Percentiles rank a stretch among this genome's conserved stretches.
Conservation (phyloP, 192 early-diverging fungal species). For the Coemansia sp. region DNA sequence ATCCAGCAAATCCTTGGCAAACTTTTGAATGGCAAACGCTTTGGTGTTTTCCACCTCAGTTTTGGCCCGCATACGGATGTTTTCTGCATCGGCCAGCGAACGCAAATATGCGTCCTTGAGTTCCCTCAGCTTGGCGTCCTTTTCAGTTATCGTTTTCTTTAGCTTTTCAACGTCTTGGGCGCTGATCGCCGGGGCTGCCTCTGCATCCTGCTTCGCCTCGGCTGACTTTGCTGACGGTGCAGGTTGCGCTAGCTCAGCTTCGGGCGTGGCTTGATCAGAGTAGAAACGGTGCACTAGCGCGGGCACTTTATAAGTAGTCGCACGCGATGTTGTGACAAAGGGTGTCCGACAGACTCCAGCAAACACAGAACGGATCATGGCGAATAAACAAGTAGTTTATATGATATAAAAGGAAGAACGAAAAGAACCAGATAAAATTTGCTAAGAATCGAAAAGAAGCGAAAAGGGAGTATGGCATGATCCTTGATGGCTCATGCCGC, state of each 20-base stretch:
- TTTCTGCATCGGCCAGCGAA: conserved; percentile 94
- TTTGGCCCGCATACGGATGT: conserved; percentile 85
- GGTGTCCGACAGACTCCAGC: conserved; percentile 28
- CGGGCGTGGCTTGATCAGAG: conserved; percentile 26
- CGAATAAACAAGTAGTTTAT: too few relatives aligned
- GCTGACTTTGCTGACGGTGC: not conserved
- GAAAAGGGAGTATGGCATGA: too few relatives aligned
- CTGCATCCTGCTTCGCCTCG: not conserved
- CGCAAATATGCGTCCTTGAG: conserved; percentile 83
- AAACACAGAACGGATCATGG: conserved; percentile 14
- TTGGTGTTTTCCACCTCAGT: conserved; percentile 80
- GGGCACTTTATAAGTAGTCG: not conserved
- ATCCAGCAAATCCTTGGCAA: conserved; percentile 94
- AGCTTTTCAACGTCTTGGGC: conserved; percentile 37
- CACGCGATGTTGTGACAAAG: conserved; percentile 5
- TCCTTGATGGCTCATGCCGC: too few relatives aligned
- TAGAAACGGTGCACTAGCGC: conserved; percentile 26
- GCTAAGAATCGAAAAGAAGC: too few relatives aligned
- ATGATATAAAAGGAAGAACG: too few relatives aligned
- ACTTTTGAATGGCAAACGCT: conserved; percentile 93
- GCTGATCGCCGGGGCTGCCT: conserved; percentile 9
- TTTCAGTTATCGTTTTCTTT: conserved; percentile 33
- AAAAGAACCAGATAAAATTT: too few relatives aligned
- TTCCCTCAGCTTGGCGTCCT: conserved; percentile 57
- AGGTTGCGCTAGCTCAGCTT: not conserved